Evolutionary conservation across 2,329 filamentous ascomycete species (phyloP).

Genomic region (Aspergillus phoenicis): DNA sequence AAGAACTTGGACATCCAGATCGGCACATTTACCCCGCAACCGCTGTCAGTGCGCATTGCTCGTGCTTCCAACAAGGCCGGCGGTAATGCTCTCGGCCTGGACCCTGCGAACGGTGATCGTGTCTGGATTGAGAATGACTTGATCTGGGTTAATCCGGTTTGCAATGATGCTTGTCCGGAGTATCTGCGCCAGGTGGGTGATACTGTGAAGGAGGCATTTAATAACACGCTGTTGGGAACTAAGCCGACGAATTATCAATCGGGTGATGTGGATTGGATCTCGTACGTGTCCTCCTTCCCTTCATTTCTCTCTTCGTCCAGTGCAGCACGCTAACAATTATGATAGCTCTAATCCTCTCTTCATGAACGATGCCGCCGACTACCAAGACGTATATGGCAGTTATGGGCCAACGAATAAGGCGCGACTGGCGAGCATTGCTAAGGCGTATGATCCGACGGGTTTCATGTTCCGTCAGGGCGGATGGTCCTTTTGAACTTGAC

Average conservation of each 20-base stretch:
- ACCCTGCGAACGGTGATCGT: conserved; percentile 13
- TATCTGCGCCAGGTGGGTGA: conserved; percentile 12
- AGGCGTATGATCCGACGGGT: conserved; percentile 10
- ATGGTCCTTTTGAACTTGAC: not conserved
- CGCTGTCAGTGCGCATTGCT: conserved; percentile 11
- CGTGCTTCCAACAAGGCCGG: conserved; percentile 1
- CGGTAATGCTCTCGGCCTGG: conserved; percentile 13
- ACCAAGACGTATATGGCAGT: conserved; percentile 17
- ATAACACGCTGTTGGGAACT: not conserved
- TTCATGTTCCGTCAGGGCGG: conserved; percentile 16
- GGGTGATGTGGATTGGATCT: conserved; percentile 8
- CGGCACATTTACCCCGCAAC: conserved; percentile 14
- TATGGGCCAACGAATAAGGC: conserved; percentile 11
- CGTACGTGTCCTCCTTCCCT: not conserved
- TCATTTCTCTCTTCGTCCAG: no score
- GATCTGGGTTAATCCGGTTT: conserved; percentile 11
- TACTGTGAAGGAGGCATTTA: not conserved
- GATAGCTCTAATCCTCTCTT: conserved; percentile 7
- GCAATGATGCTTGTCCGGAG: conserved; percentile 11
- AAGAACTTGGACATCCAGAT: conserved; percentile 7
- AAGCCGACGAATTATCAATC: conserved; percentile 10
- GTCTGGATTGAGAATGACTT: conserved; percentile 18
- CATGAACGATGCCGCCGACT: conserved; percentile 17
- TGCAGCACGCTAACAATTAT: no score
- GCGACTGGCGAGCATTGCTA: conserved; percentile 6